Percentiles rank a stretch among this genome's conserved stretches.
These are phyloP conservation scores for Tuber melanosporum DNA, from an alignment of 495 filamentous ascomycete species.

Conservation along the genomic window DNA sequence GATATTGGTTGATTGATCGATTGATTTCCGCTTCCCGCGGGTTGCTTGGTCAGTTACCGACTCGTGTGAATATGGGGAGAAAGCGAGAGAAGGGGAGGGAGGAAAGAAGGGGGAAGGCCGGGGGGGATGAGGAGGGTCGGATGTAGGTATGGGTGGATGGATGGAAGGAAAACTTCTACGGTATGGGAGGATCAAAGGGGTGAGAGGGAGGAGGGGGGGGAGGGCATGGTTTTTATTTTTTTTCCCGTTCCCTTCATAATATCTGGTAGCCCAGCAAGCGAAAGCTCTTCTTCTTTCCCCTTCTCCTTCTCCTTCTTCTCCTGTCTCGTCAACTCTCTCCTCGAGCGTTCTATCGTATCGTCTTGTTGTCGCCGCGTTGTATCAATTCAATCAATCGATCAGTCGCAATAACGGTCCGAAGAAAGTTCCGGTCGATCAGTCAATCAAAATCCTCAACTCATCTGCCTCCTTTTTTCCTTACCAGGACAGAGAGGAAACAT, in stretches of 20 bases:
- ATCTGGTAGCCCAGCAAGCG: neutral
- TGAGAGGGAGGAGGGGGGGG: neutral
- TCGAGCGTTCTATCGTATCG: neutral
- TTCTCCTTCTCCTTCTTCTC: neutral
- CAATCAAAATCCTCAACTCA: neutral
- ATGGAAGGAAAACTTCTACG: neutral
- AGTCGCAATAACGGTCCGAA: neutral
- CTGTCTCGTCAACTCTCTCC: neutral
- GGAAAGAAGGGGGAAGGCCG: neutral
- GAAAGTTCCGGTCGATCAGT: neutral
- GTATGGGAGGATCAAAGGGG: neutral
- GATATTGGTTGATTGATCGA: neutral
- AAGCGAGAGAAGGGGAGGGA: neutral
- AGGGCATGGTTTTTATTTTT: neutral
- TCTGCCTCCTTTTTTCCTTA: neutral
- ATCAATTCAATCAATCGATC: neutral
- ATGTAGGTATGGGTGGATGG: neutral
- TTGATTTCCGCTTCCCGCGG: neutral
- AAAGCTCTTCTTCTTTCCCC: neutral
- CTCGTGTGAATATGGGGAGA: neutral
- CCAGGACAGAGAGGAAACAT: neutral
- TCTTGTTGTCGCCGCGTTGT: neutral
- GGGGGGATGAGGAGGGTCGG: neutral
- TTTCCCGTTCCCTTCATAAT: neutral
- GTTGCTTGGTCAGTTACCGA: neutral